Evolutionary conservation across 2,329 filamentous ascomycete genomes (phyloP).

Genomic region (Pseudogymnoascus sp.): DNA sequence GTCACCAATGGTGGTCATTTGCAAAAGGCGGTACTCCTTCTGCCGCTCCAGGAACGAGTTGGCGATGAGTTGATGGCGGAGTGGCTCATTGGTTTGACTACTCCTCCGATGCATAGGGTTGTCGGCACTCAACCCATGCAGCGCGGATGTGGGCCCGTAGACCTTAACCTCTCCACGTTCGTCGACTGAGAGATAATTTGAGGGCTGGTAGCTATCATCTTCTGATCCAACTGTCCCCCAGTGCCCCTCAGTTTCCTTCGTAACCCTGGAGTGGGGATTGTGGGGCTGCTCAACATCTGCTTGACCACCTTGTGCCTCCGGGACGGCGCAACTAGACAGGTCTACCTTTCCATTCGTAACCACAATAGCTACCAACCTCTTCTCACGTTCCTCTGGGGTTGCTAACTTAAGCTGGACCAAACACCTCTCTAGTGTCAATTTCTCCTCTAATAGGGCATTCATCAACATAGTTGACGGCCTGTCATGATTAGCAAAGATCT

Average conservation of each 20-base stretch:
- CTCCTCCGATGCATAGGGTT: background rate
- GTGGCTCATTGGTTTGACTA: background rate
- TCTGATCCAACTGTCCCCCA: background rate
- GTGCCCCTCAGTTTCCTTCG: background rate
- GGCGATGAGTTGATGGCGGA: conserved; percentile 12
- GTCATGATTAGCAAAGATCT: background rate
- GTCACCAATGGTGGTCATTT: conserved; percentile 23
- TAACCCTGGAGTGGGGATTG: background rate
- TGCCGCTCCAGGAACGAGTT: conserved; percentile 15
- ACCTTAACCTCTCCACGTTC: conserved; percentile 11
- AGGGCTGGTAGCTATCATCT: conserved; percentile 7
- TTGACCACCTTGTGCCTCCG: background rate
- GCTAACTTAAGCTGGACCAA: conserved; percentile 2
- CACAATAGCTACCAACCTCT: background rate
- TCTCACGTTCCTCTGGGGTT: background rate
- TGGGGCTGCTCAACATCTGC: background rate
- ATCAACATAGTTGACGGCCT: conserved; percentile 8
- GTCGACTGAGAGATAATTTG: conserved; percentile 12
- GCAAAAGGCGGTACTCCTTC: conserved; percentile 7
- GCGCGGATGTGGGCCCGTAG: conserved; percentile 14
- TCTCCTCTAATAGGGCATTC: background rate
- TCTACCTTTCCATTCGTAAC: background rate
- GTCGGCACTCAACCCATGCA: background rate
- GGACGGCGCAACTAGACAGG: background rate
- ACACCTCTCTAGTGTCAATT: background rate